Evolutionary conservation across 148 eudicot species (phyloP), one percentile per base, ranked within the genome.

Genomic region (Vaccinium corymbosum): DNA sequence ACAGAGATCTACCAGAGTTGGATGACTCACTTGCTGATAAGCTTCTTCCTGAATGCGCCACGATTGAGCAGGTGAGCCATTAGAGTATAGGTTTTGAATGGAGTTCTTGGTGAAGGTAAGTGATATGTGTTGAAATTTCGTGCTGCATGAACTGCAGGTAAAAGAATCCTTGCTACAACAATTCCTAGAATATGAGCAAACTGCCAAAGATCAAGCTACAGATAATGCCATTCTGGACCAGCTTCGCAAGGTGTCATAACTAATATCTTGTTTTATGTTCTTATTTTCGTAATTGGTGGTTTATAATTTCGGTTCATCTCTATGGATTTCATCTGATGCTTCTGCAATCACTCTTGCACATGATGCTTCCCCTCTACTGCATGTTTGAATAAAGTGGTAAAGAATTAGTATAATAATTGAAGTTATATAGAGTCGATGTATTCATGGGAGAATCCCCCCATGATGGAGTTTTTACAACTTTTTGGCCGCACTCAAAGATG

Each of bases 221-320:
- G 99, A 97, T 87, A 95, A 97, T 89, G 98, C 98, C 82, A 97
- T 97, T 83, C 89, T 97, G 59, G 98, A 97, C 88, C 97, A 93
- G 86, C 90, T 97, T 62, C 90, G 91, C 81, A 92, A 97, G 97
- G 99, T 97, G 35, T 51, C 20, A 5, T 71, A 12, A 25, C 71
- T 42, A 42, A 25, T 32, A 38, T 51, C n/a, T 49, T 80, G 15
- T 35, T 79, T 51, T 80, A 4, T 14, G 15, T 19, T 46, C 32
- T 52, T 64, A 29, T 84, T 74, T 64, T 51, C 0, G 4, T 46
- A 46, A 62, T 27, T 66, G 0, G 8, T 48, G 29, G 13, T 8
- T 15, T 49, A n/a, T 7, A 81, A 38, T 29, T 70, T 81, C 62
- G 51, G 53, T 50, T 66, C n/a, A 25, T 50, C 83, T 49, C 22